Conservation (phyloP, 257 asterid genomes). For the Ophiorrhiza pumila region DNA sequence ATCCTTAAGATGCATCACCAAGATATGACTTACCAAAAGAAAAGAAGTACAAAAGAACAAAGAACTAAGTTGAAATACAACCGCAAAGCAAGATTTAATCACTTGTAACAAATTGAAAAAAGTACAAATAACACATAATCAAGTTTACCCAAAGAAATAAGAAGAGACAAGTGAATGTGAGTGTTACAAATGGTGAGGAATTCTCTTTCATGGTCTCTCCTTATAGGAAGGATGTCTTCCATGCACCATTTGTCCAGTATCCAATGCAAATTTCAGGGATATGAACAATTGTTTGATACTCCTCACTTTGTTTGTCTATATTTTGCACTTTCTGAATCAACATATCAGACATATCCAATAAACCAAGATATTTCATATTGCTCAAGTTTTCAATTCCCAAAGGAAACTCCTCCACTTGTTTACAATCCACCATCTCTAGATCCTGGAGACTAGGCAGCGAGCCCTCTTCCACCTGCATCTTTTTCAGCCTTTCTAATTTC, state of each 20-base stretch:
- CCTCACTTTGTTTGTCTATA: background rate
- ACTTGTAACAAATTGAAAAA: too few species aligned
- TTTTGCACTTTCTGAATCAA: background rate
- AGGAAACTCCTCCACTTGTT: slow-evolving; percentile 14
- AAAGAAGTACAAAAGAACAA: too few species aligned
- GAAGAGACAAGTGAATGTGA: background rate
- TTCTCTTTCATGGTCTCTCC: background rate
- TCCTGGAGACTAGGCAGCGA: slow-evolving; percentile 16
- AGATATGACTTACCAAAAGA: too few species aligned
- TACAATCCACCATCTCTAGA: background rate
- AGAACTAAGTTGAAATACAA: too few species aligned
- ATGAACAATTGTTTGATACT: slow-evolving; percentile 8
- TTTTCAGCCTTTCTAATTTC: slow-evolving; percentile 4
- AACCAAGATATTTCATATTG: background rate
- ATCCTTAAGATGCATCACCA: too few species aligned
- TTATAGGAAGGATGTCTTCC: background rate
- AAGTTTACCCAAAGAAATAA: too few species aligned
- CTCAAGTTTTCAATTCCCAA: slow-evolving; percentile 10
- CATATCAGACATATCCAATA: slow-evolving; percentile 7
- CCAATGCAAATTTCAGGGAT: background rate
- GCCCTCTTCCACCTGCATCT: slow-evolving; percentile 18
- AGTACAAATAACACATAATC: too few species aligned
- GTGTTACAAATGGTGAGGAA: too few species aligned
- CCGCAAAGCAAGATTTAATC: too few species aligned
- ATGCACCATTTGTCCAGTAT: slow-evolving; percentile 1